These are phyloP conservation scores for Cytospora mali DNA, from an alignment of 2,329 filamentous ascomycete species.

Conservation along the genomic window DNA sequence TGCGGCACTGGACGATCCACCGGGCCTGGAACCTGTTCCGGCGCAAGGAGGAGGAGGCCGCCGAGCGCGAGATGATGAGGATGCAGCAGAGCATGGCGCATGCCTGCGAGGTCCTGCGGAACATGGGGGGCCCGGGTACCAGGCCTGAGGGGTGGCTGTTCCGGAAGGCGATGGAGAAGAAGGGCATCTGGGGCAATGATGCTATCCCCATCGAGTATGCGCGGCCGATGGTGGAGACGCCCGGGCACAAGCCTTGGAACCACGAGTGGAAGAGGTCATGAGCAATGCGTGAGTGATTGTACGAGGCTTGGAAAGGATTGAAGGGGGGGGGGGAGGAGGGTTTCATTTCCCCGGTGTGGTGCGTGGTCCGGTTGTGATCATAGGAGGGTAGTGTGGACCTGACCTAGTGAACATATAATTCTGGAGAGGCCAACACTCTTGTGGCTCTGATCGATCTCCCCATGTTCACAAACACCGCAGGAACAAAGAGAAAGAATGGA, in stretches of 20 bases:
- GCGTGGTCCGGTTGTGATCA: neutral
- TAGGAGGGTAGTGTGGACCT: no score
- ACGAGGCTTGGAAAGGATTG: neutral
- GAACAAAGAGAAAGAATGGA: conserved; percentile 8
- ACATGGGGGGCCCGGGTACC: conserved; percentile 57
- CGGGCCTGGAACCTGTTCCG: conserved; percentile 88
- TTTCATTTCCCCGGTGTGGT: neutral
- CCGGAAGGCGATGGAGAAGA: conserved; percentile 88
- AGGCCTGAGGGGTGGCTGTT: conserved; percentile 74
- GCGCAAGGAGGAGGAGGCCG: conserved; percentile 64
- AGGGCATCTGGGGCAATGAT: conserved; percentile 72
- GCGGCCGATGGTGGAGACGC: conserved; percentile 80
- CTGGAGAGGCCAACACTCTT: neutral
- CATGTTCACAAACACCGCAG: neutral
- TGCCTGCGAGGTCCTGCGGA: conserved; percentile 82
- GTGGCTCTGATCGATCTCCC: neutral
- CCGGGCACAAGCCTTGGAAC: conserved; percentile 82
- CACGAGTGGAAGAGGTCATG: conserved; percentile 77
- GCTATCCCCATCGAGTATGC: conserved; percentile 92
- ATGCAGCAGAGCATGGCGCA: conserved; percentile 80
- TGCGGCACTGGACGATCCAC: conserved; percentile 99
- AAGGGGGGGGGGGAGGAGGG: no score
- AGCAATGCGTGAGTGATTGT: neutral
- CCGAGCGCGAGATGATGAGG: conserved; percentile 73
- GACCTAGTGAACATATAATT: no score